phyloP scores from a whole-genome alignment of 108 stramenopile genomes.

The Skeletonema grethae region DNA sequence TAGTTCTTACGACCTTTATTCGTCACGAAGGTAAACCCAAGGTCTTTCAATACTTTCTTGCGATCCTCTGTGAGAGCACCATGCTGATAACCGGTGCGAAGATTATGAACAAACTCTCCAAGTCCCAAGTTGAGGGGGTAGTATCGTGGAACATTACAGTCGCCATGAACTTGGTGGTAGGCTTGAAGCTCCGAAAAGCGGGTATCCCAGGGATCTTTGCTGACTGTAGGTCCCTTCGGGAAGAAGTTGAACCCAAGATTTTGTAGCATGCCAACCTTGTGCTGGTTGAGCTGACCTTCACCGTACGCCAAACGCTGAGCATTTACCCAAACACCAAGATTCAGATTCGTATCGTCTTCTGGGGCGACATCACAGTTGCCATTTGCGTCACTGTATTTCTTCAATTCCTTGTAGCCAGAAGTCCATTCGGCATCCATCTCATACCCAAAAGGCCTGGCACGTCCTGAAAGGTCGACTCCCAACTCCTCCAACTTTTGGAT shows the following conservation, averaged over 20 bases:
- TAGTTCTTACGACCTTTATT: neutral
- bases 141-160: constrained; percentile 5
- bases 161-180: constrained; percentile 8
- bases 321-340: constrained; percentile 5
- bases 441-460: constrained; percentile 18
- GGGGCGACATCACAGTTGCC: constrained; percentile 31
- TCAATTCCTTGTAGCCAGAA: constrained; percentile 5
- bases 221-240: neutral
- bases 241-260: constrained; percentile 23
- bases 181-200: constrained; percentile 3
- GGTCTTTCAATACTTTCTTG: neutral
- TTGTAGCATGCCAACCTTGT: constrained; percentile 4
- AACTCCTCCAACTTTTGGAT: constrained; percentile 24
- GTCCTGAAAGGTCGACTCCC: constrained; percentile 20
- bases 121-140: constrained; percentile 9
- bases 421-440: constrained; percentile 13
- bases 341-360: constrained; percentile 6
- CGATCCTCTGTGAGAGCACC: neutral
- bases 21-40: neutral
- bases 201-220: constrained; percentile 3
- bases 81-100: constrained; percentile 4
- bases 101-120: constrained; percentile 13
- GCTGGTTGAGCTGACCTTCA: constrained; percentile 6
- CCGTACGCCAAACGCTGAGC: constrained; percentile 9
- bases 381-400: constrained; percentile 5